A percentile compares a stretch with the other conserved stretches of the same genome.
phyloP scores from a whole-genome alignment of 257 asterid genomes.

The Jaltomata sinuosa region DNA sequence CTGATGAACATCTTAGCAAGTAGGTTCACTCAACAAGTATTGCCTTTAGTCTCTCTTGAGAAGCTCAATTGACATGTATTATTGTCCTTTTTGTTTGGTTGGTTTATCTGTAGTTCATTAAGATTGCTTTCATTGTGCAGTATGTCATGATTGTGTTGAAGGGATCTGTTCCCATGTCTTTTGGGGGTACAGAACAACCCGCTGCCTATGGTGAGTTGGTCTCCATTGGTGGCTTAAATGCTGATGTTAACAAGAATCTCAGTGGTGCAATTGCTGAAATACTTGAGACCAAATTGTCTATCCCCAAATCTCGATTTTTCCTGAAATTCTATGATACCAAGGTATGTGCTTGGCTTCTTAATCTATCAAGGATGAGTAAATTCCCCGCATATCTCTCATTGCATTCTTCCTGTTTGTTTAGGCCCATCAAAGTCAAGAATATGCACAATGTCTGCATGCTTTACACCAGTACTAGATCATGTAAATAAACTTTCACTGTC shows the following conservation, averaged over 20 bases:
- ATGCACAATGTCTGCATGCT: constrained; percentile 91
- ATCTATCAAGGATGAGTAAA: constrained; percentile 4
- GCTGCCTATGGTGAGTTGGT: constrained; percentile 88
- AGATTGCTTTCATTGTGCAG: constrained; percentile 31
- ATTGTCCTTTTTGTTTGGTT: neutral
- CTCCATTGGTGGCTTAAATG: constrained; percentile 74
- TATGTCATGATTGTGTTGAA: constrained; percentile 91
- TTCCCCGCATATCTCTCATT: constrained; percentile 37
- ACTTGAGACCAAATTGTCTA: constrained; percentile 67
- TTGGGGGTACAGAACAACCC: constrained; percentile 88
- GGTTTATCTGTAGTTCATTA: neutral
- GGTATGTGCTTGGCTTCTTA: constrained; percentile 31
- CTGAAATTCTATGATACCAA: constrained; percentile 86
- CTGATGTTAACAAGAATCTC: constrained; percentile 80
- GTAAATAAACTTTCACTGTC: constrained; percentile 37
- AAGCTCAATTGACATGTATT: neutral
- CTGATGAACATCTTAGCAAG: neutral
- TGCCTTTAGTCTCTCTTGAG: neutral
- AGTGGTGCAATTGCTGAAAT: constrained; percentile 74
- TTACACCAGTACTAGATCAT: constrained; percentile 73
- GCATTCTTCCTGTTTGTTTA: constrained; percentile 65
- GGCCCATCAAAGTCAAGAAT: constrained; percentile 77
- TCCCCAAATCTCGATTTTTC: constrained; percentile 79
- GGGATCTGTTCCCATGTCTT: constrained; percentile 90
- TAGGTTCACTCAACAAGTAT: neutral